A percentile compares a stretch with the other conserved stretches of the same genome.
Conservation (phyloP, 139 green algal genomes). For the Pleodorina starrii region DNA sequence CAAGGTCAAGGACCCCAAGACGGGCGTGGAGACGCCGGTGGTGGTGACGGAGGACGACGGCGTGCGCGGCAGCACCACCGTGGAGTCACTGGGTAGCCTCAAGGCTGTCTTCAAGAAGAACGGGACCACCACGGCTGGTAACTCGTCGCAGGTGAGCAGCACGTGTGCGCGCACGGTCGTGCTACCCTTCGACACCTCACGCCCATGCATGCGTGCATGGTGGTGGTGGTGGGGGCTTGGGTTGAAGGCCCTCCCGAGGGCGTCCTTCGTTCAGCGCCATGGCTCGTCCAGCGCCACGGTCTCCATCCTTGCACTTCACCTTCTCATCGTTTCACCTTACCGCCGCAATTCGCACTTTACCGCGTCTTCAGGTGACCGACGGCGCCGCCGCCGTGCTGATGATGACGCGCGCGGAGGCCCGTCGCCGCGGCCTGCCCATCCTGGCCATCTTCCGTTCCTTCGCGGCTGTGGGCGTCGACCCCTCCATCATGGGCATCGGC, state of each 20-base stretch:
- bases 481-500: slow-evolving; percentile 97
- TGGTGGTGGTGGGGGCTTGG: too few species aligned
- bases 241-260: too few species aligned
- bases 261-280: too few species aligned
- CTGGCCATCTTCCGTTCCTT: slow-evolving; percentile 91
- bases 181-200: not conserved
- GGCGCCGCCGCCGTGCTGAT: slow-evolving; percentile 93
- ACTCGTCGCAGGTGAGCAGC: slow-evolving; percentile 91
- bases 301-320: not conserved
- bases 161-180: not conserved
- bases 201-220: too few species aligned
- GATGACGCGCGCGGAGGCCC: slow-evolving; percentile 94
- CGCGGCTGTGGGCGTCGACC: slow-evolving; percentile 92
- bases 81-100: slow-evolving; percentile 78
- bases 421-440: slow-evolving; percentile 86
- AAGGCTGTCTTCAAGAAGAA: slow-evolving; percentile 94
- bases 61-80: slow-evolving; percentile 85
- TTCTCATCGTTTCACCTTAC: not conserved
- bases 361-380: slow-evolving; percentile 87
- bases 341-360: not conserved
- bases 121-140: slow-evolving; percentile 96
- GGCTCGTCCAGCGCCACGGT: too few species aligned
- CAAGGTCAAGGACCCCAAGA: slow-evolving; percentile 88
- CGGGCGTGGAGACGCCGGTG: slow-evolving; percentile 80
- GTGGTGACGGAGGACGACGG: slow-evolving; percentile 92